Evolutionary conservation across 163 green algal species (phyloP).

Genomic region (Trebouxiophyceae sp.): DNA sequence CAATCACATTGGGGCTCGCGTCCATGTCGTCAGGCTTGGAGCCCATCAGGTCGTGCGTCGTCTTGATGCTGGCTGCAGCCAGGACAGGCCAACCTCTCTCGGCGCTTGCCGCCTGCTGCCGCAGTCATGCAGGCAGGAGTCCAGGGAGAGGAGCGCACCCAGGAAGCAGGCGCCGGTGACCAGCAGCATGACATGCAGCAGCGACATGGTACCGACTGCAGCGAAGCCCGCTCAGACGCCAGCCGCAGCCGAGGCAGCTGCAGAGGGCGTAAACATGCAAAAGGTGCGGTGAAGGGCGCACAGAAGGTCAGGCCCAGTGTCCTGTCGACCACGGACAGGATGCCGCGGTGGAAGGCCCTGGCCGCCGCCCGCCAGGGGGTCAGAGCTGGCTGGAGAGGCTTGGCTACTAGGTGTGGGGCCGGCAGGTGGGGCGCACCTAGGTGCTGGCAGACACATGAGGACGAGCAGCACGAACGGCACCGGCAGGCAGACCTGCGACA

Average conservation of each 20-base stretch:
- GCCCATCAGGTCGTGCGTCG: constrained; percentile 2
- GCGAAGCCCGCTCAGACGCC: too few species aligned
- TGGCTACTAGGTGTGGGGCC: too few species aligned
- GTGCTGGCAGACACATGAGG: constrained; percentile 13
- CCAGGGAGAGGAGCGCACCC: constrained; percentile 8
- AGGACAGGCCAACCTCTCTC: too few species aligned
- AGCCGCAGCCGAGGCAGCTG: too few species aligned
- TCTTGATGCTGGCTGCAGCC: constrained; percentile 15
- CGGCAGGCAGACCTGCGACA: constrained; percentile 16
- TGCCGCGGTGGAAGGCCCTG: constrained; percentile 17
- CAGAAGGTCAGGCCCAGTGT: constrained; percentile 19
- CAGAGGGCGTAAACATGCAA: neutral
- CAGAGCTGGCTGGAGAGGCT: too few species aligned
- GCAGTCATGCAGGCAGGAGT: neutral
- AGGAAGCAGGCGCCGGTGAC: constrained; percentile 17
- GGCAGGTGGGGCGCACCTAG: constrained; percentile 11
- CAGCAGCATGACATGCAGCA: constrained; percentile 25
- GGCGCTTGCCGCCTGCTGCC: neutral
- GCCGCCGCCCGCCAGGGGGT: too few species aligned
- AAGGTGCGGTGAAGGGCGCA: neutral
- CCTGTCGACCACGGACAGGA: constrained; percentile 19
- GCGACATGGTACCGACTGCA: constrained; percentile 8
- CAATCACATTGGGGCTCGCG: constrained; percentile 13
- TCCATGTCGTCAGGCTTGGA: constrained; percentile 1
- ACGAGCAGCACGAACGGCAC: constrained; percentile 21